Evolutionary conservation across 2,329 filamentous ascomycete genomes (phyloP).

Genomic region (Colletotrichum orbiculare): DNA sequence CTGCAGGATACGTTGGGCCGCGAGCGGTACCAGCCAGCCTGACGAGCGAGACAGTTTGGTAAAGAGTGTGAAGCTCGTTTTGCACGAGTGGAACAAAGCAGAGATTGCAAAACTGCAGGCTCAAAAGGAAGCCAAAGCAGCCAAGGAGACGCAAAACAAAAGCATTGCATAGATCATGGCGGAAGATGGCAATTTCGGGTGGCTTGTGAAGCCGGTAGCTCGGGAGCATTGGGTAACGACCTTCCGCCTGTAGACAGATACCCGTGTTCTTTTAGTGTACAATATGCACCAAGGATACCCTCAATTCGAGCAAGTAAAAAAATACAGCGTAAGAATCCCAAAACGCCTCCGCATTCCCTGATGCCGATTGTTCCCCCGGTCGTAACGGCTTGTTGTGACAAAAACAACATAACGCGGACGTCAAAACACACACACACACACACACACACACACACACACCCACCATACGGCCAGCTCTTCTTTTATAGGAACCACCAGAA

Average conservation of each 20-base stretch:
- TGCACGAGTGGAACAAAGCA: conserved; percentile 65
- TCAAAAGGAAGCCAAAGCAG: background rate
- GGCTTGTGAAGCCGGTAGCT: conserved; percentile 16
- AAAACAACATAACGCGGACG: conserved; percentile 15
- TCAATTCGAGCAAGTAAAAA: conserved; percentile 19
- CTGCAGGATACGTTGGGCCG: conserved; percentile 94
- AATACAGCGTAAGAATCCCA: conserved; percentile 5
- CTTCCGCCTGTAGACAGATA: conserved; percentile 22
- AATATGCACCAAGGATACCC: conserved; percentile 37
- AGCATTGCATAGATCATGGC: background rate
- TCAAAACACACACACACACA: conserved; percentile 11
- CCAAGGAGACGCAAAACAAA: conserved; percentile 1
- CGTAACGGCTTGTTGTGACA: conserved; percentile 34
- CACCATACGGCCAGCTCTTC: conserved; percentile 40
- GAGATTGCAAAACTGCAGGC: conserved; percentile 45
- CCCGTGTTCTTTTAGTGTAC: conserved; percentile 37
- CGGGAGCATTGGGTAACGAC: conserved; percentile 8
- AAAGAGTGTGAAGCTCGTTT: conserved; percentile 70
- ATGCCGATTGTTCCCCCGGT: conserved; percentile 36
- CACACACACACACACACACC: conserved; percentile 1
- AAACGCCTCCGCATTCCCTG: conserved; percentile 37
- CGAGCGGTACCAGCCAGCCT: conserved; percentile 75
- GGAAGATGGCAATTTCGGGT: conserved; percentile 11
- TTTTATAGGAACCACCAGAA: conserved; percentile 79
- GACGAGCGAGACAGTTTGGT: conserved; percentile 76